A percentile compares a stretch with the other conserved stretches of the same genome.
Evolutionary conservation across 805 yeast species (phyloP).

Genomic region (Metschnikowia vanudenii): DNA sequence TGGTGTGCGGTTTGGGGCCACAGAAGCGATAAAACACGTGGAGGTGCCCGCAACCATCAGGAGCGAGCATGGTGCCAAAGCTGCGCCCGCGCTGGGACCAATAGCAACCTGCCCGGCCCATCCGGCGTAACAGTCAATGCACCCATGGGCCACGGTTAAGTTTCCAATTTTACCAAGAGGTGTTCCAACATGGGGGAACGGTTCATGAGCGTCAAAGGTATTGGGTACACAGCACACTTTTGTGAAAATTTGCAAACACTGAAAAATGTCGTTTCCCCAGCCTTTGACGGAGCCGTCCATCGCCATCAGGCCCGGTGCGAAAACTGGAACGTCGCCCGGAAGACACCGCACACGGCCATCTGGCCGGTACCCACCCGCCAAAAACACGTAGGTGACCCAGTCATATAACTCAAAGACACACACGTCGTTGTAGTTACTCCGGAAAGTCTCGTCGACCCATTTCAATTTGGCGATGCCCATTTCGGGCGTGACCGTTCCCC

Average conservation of each 20-base stretch:
- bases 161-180: constrained; percentile 20
- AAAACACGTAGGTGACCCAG: constrained; percentile 36
- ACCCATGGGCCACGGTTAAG: constrained; percentile 42
- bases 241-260: constrained; percentile 18
- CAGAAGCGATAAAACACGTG: constrained; percentile 46
- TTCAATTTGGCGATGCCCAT: constrained; percentile 56
- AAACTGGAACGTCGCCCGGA: constrained; percentile 9
- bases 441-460: constrained; percentile 31
- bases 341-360: constrained; percentile 18
- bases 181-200: constrained; percentile 18
- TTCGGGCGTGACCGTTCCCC: constrained; percentile 52
- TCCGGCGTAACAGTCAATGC: constrained; percentile 60
- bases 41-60: constrained; percentile 61
- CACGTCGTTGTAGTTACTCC: constrained; percentile 17
- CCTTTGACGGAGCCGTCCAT: constrained; percentile 61
- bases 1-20: constrained; percentile 24
- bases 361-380: constrained; percentile 23
- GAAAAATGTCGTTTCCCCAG: constrained; percentile 38
- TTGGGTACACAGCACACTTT: constrained; percentile 13
- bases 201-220: background rate
- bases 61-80: background rate
- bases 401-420: constrained; percentile 52
- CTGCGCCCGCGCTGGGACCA: background rate
- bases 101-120: constrained; percentile 21
- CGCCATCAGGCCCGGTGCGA: constrained; percentile 28